Base-by-base conservation (phyloP, 306 rosid genomes). In the Pterocarpus santalinus region DNA sequence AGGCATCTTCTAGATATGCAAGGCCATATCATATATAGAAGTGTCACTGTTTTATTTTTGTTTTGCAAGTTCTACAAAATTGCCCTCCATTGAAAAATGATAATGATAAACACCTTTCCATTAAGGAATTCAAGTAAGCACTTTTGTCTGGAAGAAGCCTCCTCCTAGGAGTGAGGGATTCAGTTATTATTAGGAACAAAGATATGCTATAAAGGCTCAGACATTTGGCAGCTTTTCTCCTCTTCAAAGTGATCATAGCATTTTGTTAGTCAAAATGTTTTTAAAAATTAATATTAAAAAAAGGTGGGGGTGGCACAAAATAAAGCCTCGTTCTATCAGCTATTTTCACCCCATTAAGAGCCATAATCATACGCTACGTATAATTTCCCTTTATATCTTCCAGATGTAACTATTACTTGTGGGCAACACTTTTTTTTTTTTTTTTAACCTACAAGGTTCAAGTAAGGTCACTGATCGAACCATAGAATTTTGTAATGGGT, bases 131-230 rank as follows among this genome's bases (percentile, higher is more conserved):
- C 83, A 33, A 64, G 69, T 79, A 39, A 87, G 69, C 72, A 84
- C 96, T 93, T 93, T 91, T 91, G 90, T 93, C 88, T 78, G 72
- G 85, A 78, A 83, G 89, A 91, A 91, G 97, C 89, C 89, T 86
- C 84, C 87, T 88, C 91, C 94, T 91, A 85, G 91, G 92, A 90
- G 89, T 88, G 87, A 85, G 92, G 92, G 84, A 85, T 85, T 88
- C 87, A 82, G 83, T 82, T 77, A 75, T 76, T 85, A 84, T 75
- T 85, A 83, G 82, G 73, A 89, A 78, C 84, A 86, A 76, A 81
- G 79, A 91, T 79, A 79, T 89, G 89, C 85, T 82, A 79, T 52
- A 89, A 80, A 84, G 86, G 78, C 83, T 82, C 63, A 43, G 77
- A 83, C 85, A 90, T 86, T 89, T 84, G 88, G 76, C 89, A 90